A percentile compares a stretch with the other conserved stretches of the same genome.
Conservation (phyloP, 2,329 filamentous ascomycete species). For the Epichloe gansuensis region DNA sequence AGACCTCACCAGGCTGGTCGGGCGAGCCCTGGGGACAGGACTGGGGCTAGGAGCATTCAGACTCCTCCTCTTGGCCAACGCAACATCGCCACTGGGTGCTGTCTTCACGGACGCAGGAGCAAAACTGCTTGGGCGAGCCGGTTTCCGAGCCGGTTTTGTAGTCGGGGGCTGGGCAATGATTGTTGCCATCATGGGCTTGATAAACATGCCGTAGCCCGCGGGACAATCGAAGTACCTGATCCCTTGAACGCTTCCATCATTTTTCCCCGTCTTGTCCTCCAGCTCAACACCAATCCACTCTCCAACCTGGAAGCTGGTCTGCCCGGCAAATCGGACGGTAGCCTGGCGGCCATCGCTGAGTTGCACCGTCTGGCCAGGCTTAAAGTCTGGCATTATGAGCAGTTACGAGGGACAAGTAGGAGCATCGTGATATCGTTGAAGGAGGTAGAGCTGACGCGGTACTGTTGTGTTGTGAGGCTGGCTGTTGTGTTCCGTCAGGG, state of each 20-base stretch:
- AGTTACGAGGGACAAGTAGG: slow-evolving; percentile 11
- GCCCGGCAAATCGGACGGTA: slow-evolving; percentile 69
- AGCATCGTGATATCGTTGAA: slow-evolving; percentile 19
- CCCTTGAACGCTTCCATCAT: slow-evolving; percentile 83
- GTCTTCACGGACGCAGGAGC: slow-evolving; percentile 27
- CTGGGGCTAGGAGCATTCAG: slow-evolving; percentile 62
- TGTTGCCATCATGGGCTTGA: slow-evolving; percentile 58
- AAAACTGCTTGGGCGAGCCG: slow-evolving; percentile 38
- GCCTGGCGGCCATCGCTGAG: slow-evolving; percentile 68
- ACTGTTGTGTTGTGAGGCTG: background rate
- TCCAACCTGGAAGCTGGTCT: slow-evolving; percentile 66
- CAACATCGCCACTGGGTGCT: slow-evolving; percentile 35
- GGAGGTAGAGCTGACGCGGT: background rate
- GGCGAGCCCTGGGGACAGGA: slow-evolving; percentile 47
- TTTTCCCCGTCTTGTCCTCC: slow-evolving; percentile 72
- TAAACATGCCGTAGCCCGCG: slow-evolving; percentile 71
- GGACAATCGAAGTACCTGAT: slow-evolving; percentile 79
- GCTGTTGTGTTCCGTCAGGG: slow-evolving; percentile 1
- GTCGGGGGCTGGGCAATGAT: slow-evolving; percentile 39
- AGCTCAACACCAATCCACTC: slow-evolving; percentile 88
- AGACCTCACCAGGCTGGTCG: slow-evolving; percentile 50
- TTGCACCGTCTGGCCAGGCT: slow-evolving; percentile 62
- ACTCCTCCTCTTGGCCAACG: slow-evolving; percentile 51
- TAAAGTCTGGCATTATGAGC: slow-evolving; percentile 43
- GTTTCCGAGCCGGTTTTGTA: slow-evolving; percentile 25